Base-by-base conservation (phyloP, 1,284 basidiomycete genomes). In the Amylostereum chailletii region DNA sequence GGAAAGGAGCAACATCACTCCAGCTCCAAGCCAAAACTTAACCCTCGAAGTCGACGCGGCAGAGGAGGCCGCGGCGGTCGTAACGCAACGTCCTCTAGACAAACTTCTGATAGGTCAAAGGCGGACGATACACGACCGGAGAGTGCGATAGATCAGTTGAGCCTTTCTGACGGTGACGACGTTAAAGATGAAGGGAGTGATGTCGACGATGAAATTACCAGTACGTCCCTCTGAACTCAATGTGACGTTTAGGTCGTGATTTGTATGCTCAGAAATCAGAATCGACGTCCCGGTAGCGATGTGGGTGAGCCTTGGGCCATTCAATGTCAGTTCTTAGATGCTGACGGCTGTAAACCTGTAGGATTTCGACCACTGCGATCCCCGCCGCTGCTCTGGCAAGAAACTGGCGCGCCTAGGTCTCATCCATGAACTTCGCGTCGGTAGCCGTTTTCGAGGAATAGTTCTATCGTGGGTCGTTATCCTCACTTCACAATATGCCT, bases 331-430 rank as follows among this genome's bases (percentile, higher is more conserved):
- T 19, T 19, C 19, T 37, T 51, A 30, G 29, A 37, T 11, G 9
- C 9, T 46, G 34, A 47, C 31, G 9, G 38, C 11, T 9, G 38
- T 36, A 26, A 42, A 29, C 3, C 41, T n/a, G 7, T 47, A 93
- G 91, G 95, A 98, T 65, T 97, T 99, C 65, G 87, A 92, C 62
- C 95, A 98, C 64, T 98, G 95, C 65, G 94, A 99, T 65, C 94
- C 95, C 0, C 83, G 83, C 47, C 81, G 92, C 36, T 99, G 95
- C 61, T 94, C 91, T 5, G 95, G 95, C 8, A 97, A 97, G 72
- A 95, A 94, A 63, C 79, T 99, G 0, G 74, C 91, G 0, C 75
- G 95, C 3, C 75, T 94, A 26, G 90, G 91, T 1, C 71, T 98
- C 34, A 89, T 97, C 61, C 83, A 79, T 49, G 84, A 91, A 53